Conservation (phyloP, 352 stramenopile species). For the Phytophthora tentaculata region DNA sequence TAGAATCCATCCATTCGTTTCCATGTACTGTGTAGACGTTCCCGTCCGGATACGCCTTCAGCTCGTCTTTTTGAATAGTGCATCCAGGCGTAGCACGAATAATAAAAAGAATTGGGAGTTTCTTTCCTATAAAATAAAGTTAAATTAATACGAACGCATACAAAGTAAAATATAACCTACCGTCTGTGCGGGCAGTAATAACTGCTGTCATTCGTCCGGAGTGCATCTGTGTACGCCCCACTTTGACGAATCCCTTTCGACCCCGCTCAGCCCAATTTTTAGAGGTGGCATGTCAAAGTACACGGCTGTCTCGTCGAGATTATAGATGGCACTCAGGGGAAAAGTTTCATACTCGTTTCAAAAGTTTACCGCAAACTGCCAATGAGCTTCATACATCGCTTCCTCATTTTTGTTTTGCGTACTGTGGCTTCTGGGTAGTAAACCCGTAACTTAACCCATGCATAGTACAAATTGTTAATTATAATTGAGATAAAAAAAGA, state of each 20-base stretch:
- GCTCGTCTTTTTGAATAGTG: not conserved
- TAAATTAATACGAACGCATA: too few species aligned
- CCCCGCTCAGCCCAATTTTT: not conserved
- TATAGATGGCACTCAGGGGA: not conserved
- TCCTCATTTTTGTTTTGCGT: too few species aligned
- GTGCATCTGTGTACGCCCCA: not conserved
- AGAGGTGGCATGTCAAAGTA: not conserved
- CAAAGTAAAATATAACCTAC: too few species aligned
- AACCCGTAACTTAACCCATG: too few species aligned
- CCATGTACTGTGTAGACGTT: not conserved
- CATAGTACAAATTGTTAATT: too few species aligned
- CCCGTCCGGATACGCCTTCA: not conserved
- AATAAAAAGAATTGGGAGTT: conserved; percentile 16
- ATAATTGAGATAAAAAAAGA: too few species aligned
- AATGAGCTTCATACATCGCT: too few species aligned
- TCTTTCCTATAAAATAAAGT: not conserved
- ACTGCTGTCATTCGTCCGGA: not conserved
- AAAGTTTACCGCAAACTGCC: not conserved
- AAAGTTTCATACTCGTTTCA: not conserved
- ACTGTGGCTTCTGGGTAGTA: too few species aligned
- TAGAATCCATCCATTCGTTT: not conserved
- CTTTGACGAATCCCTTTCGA: not conserved
- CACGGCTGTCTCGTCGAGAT: not conserved
- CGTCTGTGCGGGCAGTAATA: not conserved
- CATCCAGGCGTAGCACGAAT: not conserved